Conservation (phyloP, 2,329 filamentous ascomycete species). For the Paracorniculantispora psalliotae region DNA sequence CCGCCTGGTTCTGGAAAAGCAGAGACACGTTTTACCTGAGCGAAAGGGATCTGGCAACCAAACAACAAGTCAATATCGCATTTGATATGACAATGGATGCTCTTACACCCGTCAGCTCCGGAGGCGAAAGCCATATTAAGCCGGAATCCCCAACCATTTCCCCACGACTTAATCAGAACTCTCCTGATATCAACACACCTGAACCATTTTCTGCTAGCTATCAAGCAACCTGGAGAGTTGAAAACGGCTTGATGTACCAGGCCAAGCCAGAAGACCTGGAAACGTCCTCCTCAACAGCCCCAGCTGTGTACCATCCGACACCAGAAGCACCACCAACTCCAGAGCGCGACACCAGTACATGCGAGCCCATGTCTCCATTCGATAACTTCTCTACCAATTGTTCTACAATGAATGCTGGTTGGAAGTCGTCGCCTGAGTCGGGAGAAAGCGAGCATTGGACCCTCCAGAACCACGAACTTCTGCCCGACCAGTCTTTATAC, state of each 20-base stretch:
- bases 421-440: neutral
- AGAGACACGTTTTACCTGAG: neutral
- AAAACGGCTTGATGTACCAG: neutral
- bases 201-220: neutral
- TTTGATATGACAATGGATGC: conserved; percentile 1
- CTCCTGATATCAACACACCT: neutral
- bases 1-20: neutral
- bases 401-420: neutral
- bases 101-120: neutral
- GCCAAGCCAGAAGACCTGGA: neutral
- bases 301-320: neutral
- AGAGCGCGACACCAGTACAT: neutral
- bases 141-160: neutral
- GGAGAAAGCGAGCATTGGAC: conserved; percentile 7
- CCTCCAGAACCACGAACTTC: neutral
- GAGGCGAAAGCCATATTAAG: neutral
- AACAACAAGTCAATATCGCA: neutral
- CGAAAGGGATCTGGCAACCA: neutral
- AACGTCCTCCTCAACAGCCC: neutral
- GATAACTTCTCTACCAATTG: neutral
- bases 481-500: conserved; percentile 1
- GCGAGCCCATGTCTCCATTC: conserved; percentile 10
- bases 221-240: neutral
- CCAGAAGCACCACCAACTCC: neutral
- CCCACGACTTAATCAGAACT: neutral